phyloP scores from a whole-genome alignment of 148 eudicot species.

The Nepenthes gracilis region DNA sequence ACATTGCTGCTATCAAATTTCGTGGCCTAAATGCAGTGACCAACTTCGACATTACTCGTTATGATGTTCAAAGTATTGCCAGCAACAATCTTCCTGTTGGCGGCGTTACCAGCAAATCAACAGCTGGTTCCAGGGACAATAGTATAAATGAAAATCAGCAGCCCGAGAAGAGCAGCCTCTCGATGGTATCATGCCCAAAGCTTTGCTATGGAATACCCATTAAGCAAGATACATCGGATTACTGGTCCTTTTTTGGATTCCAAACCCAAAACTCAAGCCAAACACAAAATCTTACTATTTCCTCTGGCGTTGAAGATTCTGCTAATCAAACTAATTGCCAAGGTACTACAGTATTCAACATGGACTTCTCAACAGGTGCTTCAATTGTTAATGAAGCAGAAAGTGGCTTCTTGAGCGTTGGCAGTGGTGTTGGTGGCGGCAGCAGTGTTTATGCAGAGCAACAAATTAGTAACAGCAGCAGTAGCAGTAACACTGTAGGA shows the following conservation, averaged over 20 bases:
- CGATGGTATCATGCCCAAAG: no score
- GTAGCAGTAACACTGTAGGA: conserved; percentile 8
- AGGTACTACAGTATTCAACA: conserved; percentile 2
- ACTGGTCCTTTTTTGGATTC: no score
- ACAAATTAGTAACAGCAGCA: conserved; percentile 9
- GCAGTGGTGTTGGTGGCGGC: no score
- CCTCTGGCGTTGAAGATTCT: no score
- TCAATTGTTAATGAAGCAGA: conserved; percentile 11
- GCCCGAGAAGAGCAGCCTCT: conserved; percentile 4
- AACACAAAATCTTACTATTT: no score
- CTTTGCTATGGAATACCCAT: no score
- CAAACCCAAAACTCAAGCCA: no score
- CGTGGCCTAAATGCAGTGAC: conserved; percentile 84
- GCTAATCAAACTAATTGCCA: no score
- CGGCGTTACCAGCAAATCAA: conserved; percentile 34
- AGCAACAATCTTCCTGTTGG: conserved; percentile 64
- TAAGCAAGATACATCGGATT: no score
- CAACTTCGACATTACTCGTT: conserved; percentile 86
- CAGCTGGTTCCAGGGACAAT: conserved; percentile 12
- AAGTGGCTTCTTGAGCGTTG: conserved; percentile 9
- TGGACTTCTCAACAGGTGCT: conserved; percentile 1
- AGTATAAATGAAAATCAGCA: conserved; percentile 9
- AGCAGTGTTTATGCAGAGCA: no score
- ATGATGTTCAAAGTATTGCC: conserved; percentile 69
- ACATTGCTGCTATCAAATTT: conserved; percentile 89